Evolutionary conservation across 352 stramenopile species (phyloP), one percentile per base, ranked within the genome.

Genomic region (Lagenidium sp.): DNA sequence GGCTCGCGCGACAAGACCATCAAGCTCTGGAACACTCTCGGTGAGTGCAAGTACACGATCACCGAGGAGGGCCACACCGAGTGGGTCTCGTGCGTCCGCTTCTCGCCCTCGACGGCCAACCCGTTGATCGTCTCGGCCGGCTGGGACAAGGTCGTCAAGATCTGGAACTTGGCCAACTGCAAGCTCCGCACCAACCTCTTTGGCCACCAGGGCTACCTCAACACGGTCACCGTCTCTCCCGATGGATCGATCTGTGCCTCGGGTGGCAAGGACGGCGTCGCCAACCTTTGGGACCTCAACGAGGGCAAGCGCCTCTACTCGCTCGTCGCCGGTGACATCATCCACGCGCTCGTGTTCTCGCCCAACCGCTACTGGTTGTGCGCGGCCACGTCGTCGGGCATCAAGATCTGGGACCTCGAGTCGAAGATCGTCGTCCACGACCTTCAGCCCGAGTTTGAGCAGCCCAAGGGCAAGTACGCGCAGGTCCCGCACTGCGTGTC

Each of bases 401-500:
- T 99, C 82, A 99, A 99, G 88, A 99, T 99, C 78, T 99, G 97
- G 97, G 97, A 99, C 69, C 82, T 99, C 26, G 97, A 99, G 76
- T 97, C 79, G 45, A 99, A 99, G 94, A 80, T 97, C 51, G 81
- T 99, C 19, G 96, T 99, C 32, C 95, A 98, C 69, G 97, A 98
- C 57, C 71, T 99, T 52, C 71, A 84, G 49, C 93, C 94, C 4
- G 88, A 98, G 51, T 85, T 97, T 45, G 81, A 94, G 55, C 62
- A 78, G 51, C 71, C 85, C 31, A 90, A 93, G 64, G 83, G 85
- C 57, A 96, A 97, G 70, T 95, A 97, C 62, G 94, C 91, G 24
- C 85, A 90, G 65, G 74, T 85, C 24, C 96, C 96, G 41, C 83
- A 98, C 70, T 98, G 94, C 72, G 97, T 97, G 36, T 99, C 86